Evolutionary conservation across 2,329 filamentous ascomycete species (phyloP), one percentile per base, ranked within the genome.

Genomic region (Nemania serpens): DNA sequence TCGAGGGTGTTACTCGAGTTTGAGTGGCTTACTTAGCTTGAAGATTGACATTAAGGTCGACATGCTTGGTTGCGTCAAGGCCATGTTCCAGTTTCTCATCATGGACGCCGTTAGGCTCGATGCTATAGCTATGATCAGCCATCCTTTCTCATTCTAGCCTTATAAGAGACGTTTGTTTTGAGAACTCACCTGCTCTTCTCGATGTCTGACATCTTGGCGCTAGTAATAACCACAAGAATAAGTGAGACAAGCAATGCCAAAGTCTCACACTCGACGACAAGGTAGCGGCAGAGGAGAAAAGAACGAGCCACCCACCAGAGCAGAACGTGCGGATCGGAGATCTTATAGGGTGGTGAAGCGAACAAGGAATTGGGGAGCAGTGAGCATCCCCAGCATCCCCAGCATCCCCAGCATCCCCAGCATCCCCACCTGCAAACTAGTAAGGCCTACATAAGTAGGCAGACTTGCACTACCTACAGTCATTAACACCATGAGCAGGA

Each of bases 21-120:
- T 2, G 18, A 12, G 22, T 45, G 1, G 55, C 77, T 69, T 71
- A 79, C 78, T 71, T 80, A 58, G 78, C 78, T 61, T 78, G 72
- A n/a, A 80, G 74, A 62, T 80, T 78, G 15, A 63, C 64, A 58
- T 73, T 73, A 17, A 79, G 59, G 36, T 78, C 75, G 43, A 73
- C 70, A 62, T 78, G 68, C 50, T 78, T 74, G 12, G 59, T 62
- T 18, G 65, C 58, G 10, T 69, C 63, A 42, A 69, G 48, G 12
- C 69, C 69, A n/a, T 64, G 58, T 58, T 74, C 71, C 5, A 74
- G 39, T 59, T 67, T 67, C 57, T 67, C 65, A 33, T 68, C 61
- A 5, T 56, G 36, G 15, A 68, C 68, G 39, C 65, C 54, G 56
- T 60, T 65, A 18, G 57, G 60, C 60, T 58, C 42, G 17, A 65